A percentile compares a stretch with the other conserved stretches of the same genome.
phyloP scores from a whole-genome alignment of 2,329 filamentous ascomycete species.

The Akanthomyces lecanii region DNA sequence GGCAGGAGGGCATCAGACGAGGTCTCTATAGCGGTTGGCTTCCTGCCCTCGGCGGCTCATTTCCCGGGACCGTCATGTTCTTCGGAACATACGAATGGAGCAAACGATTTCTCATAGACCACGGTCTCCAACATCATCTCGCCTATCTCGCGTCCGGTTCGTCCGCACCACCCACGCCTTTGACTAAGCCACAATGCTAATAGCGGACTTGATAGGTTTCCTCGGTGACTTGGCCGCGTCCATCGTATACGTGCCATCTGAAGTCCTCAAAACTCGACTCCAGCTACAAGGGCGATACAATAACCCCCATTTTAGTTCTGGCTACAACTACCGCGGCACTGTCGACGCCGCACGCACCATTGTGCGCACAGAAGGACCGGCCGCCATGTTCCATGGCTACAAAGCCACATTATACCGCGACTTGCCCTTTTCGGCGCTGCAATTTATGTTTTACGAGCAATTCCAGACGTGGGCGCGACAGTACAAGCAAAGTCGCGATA shows the following conservation, averaged over 20 bases:
- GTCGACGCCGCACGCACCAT: constrained; percentile 83
- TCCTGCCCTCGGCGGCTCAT: constrained; percentile 86
- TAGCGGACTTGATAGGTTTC: constrained; percentile 57
- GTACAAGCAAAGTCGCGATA: constrained; percentile 76
- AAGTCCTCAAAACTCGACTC: constrained; percentile 94
- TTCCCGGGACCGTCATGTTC: constrained; percentile 89
- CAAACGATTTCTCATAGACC: constrained; percentile 83
- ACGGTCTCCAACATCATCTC: constrained; percentile 73
- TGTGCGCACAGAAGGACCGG: constrained; percentile 72
- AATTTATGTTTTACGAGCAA: constrained; percentile 98
- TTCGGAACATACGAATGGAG: constrained; percentile 96
- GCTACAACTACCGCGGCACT: constrained; percentile 92
- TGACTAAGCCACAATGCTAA: background rate
- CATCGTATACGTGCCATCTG: constrained; percentile 90
- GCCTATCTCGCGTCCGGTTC: constrained; percentile 81
- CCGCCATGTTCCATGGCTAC: constrained; percentile 92
- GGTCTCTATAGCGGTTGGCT: constrained; percentile 92
- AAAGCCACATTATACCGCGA: constrained; percentile 93
- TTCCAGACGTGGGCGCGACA: constrained; percentile 76
- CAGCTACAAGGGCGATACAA: constrained; percentile 94
- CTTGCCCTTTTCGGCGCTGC: constrained; percentile 89
- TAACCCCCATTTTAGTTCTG: constrained; percentile 88
- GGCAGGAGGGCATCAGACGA: constrained; percentile 81
- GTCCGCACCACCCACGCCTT: constrained; percentile 17
- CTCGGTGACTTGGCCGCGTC: constrained; percentile 89